Base-by-base conservation (phyloP, 2,329 filamentous ascomycete genomes). In the Colletotrichum euphorbiae region DNA sequence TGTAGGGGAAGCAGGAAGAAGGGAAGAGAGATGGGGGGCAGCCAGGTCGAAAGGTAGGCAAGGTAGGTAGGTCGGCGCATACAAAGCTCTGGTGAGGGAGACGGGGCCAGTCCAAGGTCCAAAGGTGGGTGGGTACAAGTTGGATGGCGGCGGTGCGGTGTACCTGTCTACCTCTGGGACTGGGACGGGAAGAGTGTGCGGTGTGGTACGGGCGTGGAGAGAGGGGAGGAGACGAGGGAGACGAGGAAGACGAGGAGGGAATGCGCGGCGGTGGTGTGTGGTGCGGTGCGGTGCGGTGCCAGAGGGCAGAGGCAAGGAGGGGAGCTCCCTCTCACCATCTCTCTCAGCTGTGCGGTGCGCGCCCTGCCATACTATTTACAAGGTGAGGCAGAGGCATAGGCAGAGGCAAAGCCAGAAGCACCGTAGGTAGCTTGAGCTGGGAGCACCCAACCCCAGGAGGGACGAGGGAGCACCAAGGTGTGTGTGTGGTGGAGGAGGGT, bases 11-110 rank as follows among this genome's bases (percentile, higher is more conserved):
- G 62, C 52, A 61, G 48, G 42, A 57, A 57, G 66, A 68, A 66
- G 45, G 24, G 45, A 59, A 58, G 17, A 62, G 51, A 69, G 56
- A 55, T 62, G 70, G 70, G 65, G 65, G 69, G 61, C 58, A 61
- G 61, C 43, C 36, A 62, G 57, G 36, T 60, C 28, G 57, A 66
- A 59, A 62, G 50, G 59, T 58, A 66, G 56, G 62, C 33, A 56
- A 58, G 62, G 66, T 56, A 70, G 58, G 67, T 52, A 70, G 59
- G 59, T 52, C 36, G 68, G 65, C 64, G 67, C 62, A 67, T 55
- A 40, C 63, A 67, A 69, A 69, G 65, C 68, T 70, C 50, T 62
- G 24, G 36, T 11, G 36, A 56, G 68, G 63, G 57, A 58, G 59
- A 67, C 59, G 55, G 64, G 64, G 54, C 52, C 48, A 38, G 51